Evolutionary conservation across 495 filamentous ascomycete species (phyloP), one percentile per base, ranked within the genome.

Genomic region (Penicillium lividum): DNA sequence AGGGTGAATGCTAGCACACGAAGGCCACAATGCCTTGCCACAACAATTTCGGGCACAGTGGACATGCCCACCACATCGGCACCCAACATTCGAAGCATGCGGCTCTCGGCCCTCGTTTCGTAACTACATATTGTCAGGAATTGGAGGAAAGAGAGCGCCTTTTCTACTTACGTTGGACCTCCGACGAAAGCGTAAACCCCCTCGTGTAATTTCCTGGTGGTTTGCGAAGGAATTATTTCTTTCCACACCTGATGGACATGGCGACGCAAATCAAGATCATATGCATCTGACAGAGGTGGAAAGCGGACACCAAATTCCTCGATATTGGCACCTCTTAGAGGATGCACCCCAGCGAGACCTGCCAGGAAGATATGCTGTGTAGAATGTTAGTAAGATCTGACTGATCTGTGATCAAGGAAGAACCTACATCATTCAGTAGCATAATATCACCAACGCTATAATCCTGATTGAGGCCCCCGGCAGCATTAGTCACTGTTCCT

Each of bases 51-150:
- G 10, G 89, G 89, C 15, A 91, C 86, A 6, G 88, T 91, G 16
- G 86, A 89, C 89, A 92, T 91, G 8, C 88, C 89, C 4, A 91
- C 89, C 16, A 91, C 70, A 69, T 92, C 88, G 28, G 86, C 88
- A 7, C 88, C 88, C 13, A 90, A 68, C 34, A 68, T 73, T 29
- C 77, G 79, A 57, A 92, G 79, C 82, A 92, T 85, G 18, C 89
- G 82, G 61, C 89, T 91, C 67, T 92, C 89, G 11, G 89, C 87
- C 58, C 89, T 79, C 1, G 89, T 92, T 65, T 92, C 89, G 69
- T 89, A 90, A 52, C 85, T 88, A 40, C 38, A 40, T 4, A 40
- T 30, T 25, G 63, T 52, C 28, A 60, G 53, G 10, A 31, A 43
- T 9, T 7, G 29, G 28, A 43, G 29, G 18, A 6, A 5, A 56